Evolutionary conservation across 2,329 filamentous ascomycete species (phyloP).

Genomic region (Botrytis paeoniae): DNA sequence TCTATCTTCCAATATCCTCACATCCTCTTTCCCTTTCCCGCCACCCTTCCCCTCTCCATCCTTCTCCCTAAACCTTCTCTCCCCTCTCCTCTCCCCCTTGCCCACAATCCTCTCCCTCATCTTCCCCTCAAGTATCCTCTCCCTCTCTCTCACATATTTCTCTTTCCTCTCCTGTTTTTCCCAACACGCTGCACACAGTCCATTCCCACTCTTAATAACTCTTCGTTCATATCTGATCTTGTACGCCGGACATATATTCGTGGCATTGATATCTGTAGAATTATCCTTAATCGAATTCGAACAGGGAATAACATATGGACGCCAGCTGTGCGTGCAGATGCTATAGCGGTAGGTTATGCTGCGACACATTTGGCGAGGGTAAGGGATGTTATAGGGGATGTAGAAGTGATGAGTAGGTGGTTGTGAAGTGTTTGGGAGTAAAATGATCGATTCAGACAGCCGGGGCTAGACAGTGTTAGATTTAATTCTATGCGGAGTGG

Average conservation of each 20-base stretch:
- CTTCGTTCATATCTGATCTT: neutral
- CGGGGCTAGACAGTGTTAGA: neutral
- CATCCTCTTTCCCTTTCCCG: neutral
- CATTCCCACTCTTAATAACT: constrained; percentile 5
- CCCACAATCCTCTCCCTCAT: neutral
- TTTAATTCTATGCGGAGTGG: neutral
- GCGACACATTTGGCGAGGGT: neutral
- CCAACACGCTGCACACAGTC: constrained; percentile 2
- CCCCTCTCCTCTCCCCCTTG: neutral
- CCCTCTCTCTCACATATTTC: too few species aligned
- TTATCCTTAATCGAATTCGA: neutral
- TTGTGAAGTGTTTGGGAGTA: neutral
- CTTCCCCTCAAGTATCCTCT: neutral
- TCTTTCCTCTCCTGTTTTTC: neutral
- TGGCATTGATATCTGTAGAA: neutral
- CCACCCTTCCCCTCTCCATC: too few species aligned
- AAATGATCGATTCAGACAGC: neutral
- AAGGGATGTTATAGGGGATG: too few species aligned
- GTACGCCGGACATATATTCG: neutral
- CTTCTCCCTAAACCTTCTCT: too few species aligned
- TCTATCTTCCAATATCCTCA: neutral
- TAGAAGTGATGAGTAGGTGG: neutral
- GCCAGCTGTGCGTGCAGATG: constrained; percentile 1
- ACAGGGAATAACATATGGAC: neutral
- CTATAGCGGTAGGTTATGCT: neutral